Conservation (phyloP, 352 stramenopile genomes). For the Pythium myriotylum region DNA sequence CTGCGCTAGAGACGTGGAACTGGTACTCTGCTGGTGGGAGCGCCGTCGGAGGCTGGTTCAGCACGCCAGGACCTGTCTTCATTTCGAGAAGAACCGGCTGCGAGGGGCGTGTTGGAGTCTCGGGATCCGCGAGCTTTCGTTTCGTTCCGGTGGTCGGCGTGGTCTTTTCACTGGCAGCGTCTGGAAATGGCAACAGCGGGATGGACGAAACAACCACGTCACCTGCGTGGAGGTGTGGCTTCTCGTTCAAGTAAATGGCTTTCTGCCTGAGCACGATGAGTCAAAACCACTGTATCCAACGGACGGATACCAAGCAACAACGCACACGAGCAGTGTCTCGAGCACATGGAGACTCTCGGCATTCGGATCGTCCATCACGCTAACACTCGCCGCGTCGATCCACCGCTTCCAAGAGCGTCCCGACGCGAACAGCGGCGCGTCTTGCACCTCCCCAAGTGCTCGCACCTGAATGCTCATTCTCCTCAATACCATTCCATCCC, state of each 20-base stretch:
- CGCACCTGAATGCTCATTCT: constrained; percentile 10
- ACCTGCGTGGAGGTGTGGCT: background rate
- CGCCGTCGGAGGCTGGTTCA: constrained; percentile 1
- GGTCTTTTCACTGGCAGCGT: background rate
- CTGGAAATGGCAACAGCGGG: constrained; percentile 9
- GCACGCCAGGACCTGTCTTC: background rate
- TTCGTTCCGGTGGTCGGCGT: constrained; percentile 6
- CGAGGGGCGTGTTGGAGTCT: background rate
- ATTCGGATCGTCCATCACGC: constrained; percentile 53
- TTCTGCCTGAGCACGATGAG: constrained; percentile 9
- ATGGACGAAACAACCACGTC: background rate
- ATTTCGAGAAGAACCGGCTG: constrained; percentile 11
- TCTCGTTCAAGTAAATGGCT: background rate
- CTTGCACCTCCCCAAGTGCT: constrained; percentile 13
- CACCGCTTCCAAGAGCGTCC: constrained; percentile 25
- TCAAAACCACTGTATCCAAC: no score
- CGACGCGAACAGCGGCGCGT: constrained; percentile 18
- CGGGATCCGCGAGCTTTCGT: constrained; percentile 5
- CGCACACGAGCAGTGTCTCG: constrained; percentile 59
- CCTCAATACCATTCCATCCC: no score
- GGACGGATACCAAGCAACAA: no score
- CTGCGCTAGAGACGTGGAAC: constrained; percentile 45
- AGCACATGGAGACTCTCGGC: constrained; percentile 64
- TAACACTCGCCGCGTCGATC: constrained; percentile 34
- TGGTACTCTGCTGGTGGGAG: constrained; percentile 54